These are phyloP conservation scores for Colletotrichum acutatum DNA, from an alignment of 2,329 filamentous ascomycete genomes.

Conservation along the genomic window DNA sequence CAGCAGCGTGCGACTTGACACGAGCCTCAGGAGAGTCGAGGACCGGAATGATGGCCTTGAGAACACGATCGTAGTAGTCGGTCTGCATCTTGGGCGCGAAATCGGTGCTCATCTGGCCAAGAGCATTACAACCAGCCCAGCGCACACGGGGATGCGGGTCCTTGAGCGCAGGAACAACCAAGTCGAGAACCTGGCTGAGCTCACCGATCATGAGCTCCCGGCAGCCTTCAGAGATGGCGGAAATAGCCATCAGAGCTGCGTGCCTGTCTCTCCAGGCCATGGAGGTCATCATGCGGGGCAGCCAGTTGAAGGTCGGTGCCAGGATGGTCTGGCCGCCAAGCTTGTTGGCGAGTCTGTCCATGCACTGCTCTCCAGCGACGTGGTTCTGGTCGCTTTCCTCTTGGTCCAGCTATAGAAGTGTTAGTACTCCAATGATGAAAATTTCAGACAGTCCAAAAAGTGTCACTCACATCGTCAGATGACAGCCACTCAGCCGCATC, in stretches of 20 bases:
- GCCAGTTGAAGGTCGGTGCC: constrained; percentile 94
- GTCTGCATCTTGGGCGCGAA: constrained; percentile 98
- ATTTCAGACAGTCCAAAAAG: background rate
- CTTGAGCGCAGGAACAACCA: constrained; percentile 91
- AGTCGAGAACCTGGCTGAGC: constrained; percentile 90
- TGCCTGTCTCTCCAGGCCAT: constrained; percentile 95
- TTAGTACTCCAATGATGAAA: constrained; percentile 40
- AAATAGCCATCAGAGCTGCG: constrained; percentile 98
- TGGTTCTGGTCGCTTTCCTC: constrained; percentile 98
- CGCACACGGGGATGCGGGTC: constrained; percentile 94
- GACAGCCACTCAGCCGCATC: constrained; percentile 94
- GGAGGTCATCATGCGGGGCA: constrained; percentile 97
- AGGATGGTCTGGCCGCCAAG: constrained; percentile 94
- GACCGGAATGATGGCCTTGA: constrained; percentile 92
- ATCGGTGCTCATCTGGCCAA: constrained; percentile 99
- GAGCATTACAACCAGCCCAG: constrained; percentile 96
- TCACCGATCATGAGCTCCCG: constrained; percentile 96
- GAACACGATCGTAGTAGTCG: constrained; percentile 88
- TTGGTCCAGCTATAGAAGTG: constrained; percentile 75
- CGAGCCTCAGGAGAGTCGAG: constrained; percentile 89
- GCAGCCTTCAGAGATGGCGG: constrained; percentile 97
- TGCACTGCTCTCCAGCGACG: constrained; percentile 96
- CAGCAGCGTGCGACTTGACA: constrained; percentile 96
- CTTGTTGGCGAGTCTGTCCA: constrained; percentile 98
- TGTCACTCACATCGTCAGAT: constrained; percentile 81